Evolutionary conservation across 257 asterid species (phyloP).

Genomic region (Solanum bulbocastanum): DNA sequence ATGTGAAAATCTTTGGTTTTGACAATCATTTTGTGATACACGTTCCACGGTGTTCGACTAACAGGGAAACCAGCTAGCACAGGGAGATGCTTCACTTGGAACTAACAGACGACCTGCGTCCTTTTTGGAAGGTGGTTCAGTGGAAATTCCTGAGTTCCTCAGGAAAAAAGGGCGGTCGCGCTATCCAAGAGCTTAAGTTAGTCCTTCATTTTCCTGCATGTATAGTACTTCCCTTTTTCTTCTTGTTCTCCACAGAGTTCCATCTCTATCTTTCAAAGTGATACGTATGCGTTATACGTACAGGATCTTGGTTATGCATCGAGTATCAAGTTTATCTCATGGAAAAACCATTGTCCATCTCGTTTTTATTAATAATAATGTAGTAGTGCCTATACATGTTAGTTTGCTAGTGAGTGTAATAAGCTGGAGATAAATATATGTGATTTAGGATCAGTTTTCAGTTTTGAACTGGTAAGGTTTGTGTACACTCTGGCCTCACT

Average conservation of each 20-base stretch:
- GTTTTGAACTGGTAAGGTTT: background rate
- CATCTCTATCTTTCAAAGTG: background rate
- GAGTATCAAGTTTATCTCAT: constrained; percentile 10
- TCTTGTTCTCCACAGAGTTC: background rate
- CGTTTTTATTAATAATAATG: background rate
- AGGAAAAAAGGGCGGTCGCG: constrained; percentile 81
- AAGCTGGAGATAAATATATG: constrained; percentile 1
- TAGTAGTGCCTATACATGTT: background rate
- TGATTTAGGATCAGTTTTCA: background rate
- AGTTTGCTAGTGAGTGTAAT: background rate
- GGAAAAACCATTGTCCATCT: background rate
- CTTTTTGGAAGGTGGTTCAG: constrained; percentile 57
- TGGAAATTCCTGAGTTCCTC: constrained; percentile 85
- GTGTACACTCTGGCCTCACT: background rate
- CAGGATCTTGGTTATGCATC: constrained; percentile 23
- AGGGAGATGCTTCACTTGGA: constrained; percentile 50
- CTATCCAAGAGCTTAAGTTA: constrained; percentile 65
- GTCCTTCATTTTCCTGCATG: background rate
- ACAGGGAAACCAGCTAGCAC: constrained; percentile 59
- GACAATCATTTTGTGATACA: background rate
- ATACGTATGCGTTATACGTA: constrained; percentile 3
- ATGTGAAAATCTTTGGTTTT: background rate
- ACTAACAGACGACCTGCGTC: constrained; percentile 55
- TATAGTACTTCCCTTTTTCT: too few relatives aligned
- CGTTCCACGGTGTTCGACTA: background rate